A percentile compares a stretch with the other conserved stretches of the same genome.
These are phyloP conservation scores for Termitomyces sp. DNA, from an alignment of 768 basidiomycete species.

Conservation along the genomic window DNA sequence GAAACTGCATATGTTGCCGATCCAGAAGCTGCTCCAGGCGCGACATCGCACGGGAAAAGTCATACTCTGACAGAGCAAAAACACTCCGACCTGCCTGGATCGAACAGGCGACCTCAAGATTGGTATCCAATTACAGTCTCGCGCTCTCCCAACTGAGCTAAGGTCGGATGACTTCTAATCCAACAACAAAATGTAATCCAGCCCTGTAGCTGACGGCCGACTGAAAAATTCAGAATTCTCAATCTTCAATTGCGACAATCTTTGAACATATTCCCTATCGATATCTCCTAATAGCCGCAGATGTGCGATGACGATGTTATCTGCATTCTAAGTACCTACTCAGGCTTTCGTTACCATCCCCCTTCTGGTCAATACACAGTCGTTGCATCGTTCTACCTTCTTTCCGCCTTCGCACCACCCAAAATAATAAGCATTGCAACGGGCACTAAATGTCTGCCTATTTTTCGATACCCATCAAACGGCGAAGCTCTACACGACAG, in stretches of 20 bases:
- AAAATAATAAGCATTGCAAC: conserved; percentile 71
- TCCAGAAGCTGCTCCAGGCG: too few relatives aligned
- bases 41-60: too few relatives aligned
- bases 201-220: too few relatives aligned
- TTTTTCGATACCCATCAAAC: conserved; percentile 44
- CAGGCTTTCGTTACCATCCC: conserved; percentile 41
- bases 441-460: conserved; percentile 84
- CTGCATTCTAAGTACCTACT: conserved; percentile 37
- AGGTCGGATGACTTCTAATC: conserved; percentile 18
- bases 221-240: too few relatives aligned
- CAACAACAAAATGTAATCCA: too few relatives aligned
- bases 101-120: conserved; percentile 15
- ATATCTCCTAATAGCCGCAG: background rate
- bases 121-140: conserved; percentile 30
- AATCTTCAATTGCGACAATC: too few relatives aligned
- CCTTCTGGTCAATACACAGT: conserved; percentile 57
- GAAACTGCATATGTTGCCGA: too few relatives aligned
- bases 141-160: conserved; percentile 47
- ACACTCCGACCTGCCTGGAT: conserved; percentile 12
- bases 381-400: conserved; percentile 50
- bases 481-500: conserved; percentile 86
- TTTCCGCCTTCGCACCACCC: conserved; percentile 15
- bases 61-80: too few relatives aligned
- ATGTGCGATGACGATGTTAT: conserved; percentile 17
- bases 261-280: too few relatives aligned